These are phyloP conservation scores for Hymenoscyphus fructigenus DNA, from an alignment of 2,329 filamentous ascomycete species.

Conservation along the genomic window DNA sequence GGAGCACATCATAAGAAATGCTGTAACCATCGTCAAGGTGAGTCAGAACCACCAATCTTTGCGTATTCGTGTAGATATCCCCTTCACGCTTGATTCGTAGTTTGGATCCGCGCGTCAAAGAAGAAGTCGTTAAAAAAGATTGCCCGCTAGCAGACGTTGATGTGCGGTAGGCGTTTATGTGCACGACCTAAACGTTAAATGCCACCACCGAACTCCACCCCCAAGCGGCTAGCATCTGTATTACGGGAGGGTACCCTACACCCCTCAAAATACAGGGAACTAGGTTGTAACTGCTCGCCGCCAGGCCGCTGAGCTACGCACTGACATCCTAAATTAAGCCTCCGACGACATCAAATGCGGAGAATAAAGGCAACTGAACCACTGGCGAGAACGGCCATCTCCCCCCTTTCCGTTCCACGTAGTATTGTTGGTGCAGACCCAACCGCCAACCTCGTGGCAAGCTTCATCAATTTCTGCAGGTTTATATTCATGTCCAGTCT, in stretches of 20 bases:
- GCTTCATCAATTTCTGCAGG: slow-evolving; percentile 2
- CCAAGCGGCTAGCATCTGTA: slow-evolving; percentile 1
- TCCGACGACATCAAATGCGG: slow-evolving; percentile 15
- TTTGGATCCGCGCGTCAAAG: slow-evolving; percentile 6
- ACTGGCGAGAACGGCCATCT: neutral
- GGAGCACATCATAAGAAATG: neutral
- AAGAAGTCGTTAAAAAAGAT: slow-evolving; percentile 4
- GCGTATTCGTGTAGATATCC: neutral
- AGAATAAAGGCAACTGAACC: slow-evolving; percentile 2
- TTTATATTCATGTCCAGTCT: neutral
- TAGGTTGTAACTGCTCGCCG: slow-evolving; percentile 18
- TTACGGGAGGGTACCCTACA: slow-evolving; percentile 1
- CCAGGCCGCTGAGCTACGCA: slow-evolving; percentile 8
- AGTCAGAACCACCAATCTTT: neutral
- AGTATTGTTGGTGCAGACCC: neutral
- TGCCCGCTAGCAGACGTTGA: slow-evolving; percentile 3
- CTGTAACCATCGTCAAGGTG: neutral
- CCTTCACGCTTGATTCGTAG: neutral
- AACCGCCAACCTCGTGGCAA: slow-evolving; percentile 1
- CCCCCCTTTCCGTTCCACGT: slow-evolving; percentile 3
- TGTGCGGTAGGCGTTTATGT: slow-evolving; percentile 4
- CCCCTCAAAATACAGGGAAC: slow-evolving; percentile 13
- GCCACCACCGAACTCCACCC: neutral
- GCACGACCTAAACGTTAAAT: slow-evolving; percentile 9
- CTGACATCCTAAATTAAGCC: slow-evolving; percentile 16